A percentile compares a stretch with the other conserved stretches of the same genome.
Evolutionary conservation across 106 monocot genomes (phyloP).

Genomic region (Phalaenopsis aphrodite): DNA sequence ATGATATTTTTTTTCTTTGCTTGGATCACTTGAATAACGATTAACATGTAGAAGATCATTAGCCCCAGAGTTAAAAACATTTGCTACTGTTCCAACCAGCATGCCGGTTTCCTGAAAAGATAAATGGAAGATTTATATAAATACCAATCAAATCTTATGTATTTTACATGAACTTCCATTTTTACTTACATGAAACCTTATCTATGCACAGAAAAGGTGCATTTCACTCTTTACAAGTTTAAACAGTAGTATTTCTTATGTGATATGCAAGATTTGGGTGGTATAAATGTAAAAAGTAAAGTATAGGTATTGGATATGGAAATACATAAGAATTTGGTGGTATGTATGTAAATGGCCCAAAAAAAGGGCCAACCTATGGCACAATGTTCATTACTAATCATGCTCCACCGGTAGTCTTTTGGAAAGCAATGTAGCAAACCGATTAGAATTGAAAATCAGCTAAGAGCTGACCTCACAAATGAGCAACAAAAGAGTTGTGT

Average conservation of each 20-base stretch:
- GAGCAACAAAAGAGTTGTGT: neutral
- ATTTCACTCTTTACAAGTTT: too few species aligned
- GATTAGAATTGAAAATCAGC: neutral
- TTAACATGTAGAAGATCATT: conserved; percentile 74
- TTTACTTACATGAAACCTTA: too few species aligned
- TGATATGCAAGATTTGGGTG: too few species aligned
- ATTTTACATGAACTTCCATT: too few species aligned
- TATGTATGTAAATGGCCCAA: too few species aligned
- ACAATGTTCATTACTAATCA: neutral
- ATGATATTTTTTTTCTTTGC: conserved; percentile 10
- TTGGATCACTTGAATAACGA: conserved; percentile 21
- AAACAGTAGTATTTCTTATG: too few species aligned
- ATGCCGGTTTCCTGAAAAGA: conserved; percentile 57
- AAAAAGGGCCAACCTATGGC: neutral
- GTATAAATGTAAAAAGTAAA: too few species aligned
- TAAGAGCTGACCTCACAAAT: neutral
- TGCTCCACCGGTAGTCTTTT: neutral
- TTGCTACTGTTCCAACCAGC: conserved; percentile 56
- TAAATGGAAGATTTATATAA: too few species aligned
- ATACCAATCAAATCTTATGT: too few species aligned
- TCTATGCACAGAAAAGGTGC: too few species aligned
- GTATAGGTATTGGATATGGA: too few species aligned
- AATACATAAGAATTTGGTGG: too few species aligned
- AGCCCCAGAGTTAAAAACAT: conserved; percentile 67
- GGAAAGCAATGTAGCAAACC: neutral